These are phyloP conservation scores for Trichoderma koningiopsis DNA, from an alignment of 2,329 filamentous ascomycete species.

Conservation along the genomic window DNA sequence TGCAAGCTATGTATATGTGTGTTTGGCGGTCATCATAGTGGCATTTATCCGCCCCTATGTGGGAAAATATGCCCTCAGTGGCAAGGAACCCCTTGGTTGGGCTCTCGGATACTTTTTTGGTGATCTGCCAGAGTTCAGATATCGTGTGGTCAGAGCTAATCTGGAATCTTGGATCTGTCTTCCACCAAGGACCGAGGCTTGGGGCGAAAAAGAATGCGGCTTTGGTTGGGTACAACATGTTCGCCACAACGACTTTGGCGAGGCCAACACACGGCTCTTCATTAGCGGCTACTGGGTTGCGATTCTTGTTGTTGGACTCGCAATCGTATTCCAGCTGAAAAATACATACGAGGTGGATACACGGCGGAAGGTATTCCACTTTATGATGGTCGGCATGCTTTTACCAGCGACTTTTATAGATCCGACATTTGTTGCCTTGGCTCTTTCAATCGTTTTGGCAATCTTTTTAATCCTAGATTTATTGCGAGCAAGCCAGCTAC, in stretches of 20 bases:
- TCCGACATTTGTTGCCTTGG: slow-evolving; percentile 78
- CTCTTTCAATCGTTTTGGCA: slow-evolving; percentile 75
- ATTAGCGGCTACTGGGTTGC: slow-evolving; percentile 72
- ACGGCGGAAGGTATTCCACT: slow-evolving; percentile 94
- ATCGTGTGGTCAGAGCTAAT: slow-evolving; percentile 67
- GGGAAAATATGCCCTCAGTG: slow-evolving; percentile 64
- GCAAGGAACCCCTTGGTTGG: slow-evolving; percentile 87
- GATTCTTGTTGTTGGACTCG: slow-evolving; percentile 71
- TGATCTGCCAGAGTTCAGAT: slow-evolving; percentile 70
- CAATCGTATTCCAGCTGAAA: slow-evolving; percentile 73
- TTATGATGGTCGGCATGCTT: slow-evolving; percentile 97
- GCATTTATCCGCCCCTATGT: slow-evolving; percentile 73
- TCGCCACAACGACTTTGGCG: slow-evolving; percentile 66
- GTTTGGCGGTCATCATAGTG: slow-evolving; percentile 67
- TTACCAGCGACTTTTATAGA: slow-evolving; percentile 85
- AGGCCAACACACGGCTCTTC: slow-evolving; percentile 78
- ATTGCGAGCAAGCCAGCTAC: slow-evolving; percentile 85
- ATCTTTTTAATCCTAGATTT: slow-evolving; percentile 88
- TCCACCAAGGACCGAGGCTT: slow-evolving; percentile 49
- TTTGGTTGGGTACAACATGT: slow-evolving; percentile 66
- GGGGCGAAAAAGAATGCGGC: slow-evolving; percentile 44
- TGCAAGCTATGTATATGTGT: slow-evolving; percentile 73
- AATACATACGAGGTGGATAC: slow-evolving; percentile 89
- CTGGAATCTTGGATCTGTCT: slow-evolving; percentile 76
- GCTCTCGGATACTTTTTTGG: slow-evolving; percentile 87